Conservation (phyloP, 805 yeast genomes). For the Myxozyma mucilagina region DNA sequence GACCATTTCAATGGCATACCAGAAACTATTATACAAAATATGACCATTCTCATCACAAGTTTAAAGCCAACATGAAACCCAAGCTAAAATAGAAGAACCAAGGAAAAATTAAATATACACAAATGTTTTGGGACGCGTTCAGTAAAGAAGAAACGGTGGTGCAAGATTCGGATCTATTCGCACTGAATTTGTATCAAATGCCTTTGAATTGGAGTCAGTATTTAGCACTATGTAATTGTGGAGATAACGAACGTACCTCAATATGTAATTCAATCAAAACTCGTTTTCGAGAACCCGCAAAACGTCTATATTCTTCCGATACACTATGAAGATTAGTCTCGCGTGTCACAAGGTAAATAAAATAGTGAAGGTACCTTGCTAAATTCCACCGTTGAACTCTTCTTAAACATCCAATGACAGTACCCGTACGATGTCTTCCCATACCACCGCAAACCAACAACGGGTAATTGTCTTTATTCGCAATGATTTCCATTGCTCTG, state of each 20-base stretch:
- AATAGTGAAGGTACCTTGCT: constrained; percentile 46
- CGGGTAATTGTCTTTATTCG: constrained; percentile 75
- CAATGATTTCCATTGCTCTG: constrained; percentile 74
- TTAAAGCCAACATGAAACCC: neutral
- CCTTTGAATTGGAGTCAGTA: constrained; percentile 5
- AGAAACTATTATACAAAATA: too few relatives aligned
- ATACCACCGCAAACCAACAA: constrained; percentile 92
- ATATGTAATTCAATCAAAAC: constrained; percentile 87
- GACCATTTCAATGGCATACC: too few relatives aligned
- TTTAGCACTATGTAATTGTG: too few relatives aligned
- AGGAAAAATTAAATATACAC: neutral
- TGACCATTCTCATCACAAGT: neutral
- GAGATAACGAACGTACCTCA: constrained; percentile 47
- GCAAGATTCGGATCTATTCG: constrained; percentile 24
- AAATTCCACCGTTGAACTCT: constrained; percentile 96
- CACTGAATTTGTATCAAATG: constrained; percentile 32
- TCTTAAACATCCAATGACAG: constrained; percentile 90
- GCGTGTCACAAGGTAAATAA: neutral
- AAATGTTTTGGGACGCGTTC: neutral
- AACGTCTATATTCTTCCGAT: constrained; percentile 89
- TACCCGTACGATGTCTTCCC: constrained; percentile 98
- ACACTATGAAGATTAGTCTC: constrained; percentile 48
- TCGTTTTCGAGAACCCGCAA: constrained; percentile 88
- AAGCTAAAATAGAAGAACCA: neutral
- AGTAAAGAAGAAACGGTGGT: constrained; percentile 30